Percentiles rank a stretch among this genome's conserved stretches.
These are phyloP conservation scores for Cytospora mali DNA, from an alignment of 2,329 filamentous ascomycete genomes.

Conservation along the genomic window DNA sequence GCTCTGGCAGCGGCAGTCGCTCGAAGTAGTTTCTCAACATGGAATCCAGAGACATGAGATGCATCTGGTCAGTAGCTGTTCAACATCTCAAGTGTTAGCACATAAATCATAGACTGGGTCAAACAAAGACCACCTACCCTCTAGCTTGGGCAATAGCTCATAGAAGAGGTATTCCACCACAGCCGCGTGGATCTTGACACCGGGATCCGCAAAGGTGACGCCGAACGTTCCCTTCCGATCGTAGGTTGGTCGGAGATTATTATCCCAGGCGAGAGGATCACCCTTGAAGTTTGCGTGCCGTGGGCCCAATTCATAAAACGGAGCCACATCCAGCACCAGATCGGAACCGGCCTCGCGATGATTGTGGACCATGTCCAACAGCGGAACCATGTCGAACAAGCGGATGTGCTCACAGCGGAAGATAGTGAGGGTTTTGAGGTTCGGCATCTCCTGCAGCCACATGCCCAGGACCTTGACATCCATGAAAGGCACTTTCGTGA, in stretches of 20 bases:
- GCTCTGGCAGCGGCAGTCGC: conserved; percentile 13
- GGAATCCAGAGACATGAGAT: conserved; percentile 17
- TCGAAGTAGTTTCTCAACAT: conserved; percentile 20
- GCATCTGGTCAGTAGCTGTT: conserved; percentile 16
- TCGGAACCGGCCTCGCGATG: background rate
- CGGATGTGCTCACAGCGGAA: conserved; percentile 20
- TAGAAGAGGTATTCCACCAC: conserved; percentile 14
- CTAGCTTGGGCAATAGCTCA: conserved; percentile 15
- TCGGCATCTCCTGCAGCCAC: conserved; percentile 16
- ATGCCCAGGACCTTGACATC: conserved; percentile 6
- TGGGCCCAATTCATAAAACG: conserved; percentile 13
- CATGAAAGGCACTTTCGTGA: conserved; percentile 18
- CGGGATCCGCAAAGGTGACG: conserved; percentile 16
- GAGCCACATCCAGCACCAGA: conserved; percentile 16
- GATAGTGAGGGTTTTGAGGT: conserved; percentile 18
- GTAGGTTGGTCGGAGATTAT: background rate
- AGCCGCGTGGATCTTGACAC: conserved; percentile 18
- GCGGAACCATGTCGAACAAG: conserved; percentile 7
- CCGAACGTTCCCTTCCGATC: conserved; percentile 22
- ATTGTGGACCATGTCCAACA: conserved; percentile 10
- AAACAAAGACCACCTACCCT: conserved; percentile 4
- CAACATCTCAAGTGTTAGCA: background rate
- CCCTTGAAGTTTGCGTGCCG: background rate
- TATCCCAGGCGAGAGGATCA: background rate
- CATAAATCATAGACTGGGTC: too few species aligned